Evolutionary conservation across 78 protist genomes (phyloP), one percentile per base, ranked within the genome.

Genomic region (Acrasis kona): DNA sequence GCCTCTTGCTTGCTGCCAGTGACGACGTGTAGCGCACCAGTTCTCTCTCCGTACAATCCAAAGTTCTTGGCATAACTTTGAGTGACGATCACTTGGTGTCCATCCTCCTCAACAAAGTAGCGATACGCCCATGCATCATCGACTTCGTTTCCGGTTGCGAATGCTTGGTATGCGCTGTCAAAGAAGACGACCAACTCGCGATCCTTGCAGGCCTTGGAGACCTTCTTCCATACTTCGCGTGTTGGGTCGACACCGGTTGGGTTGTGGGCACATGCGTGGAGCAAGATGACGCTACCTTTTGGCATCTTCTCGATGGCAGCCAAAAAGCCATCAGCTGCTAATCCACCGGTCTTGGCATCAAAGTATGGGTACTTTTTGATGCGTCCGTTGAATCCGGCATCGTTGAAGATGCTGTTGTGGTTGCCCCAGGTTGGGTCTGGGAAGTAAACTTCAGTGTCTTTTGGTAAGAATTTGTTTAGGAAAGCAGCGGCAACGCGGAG

Each of bases 191-290:
- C 9, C 41, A 76, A 87, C 19, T 77, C 36, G 41, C 39, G 29
- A 57, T 77, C 39, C 1, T 2, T 8, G 35, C 10, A 28, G 74
- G 19, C 79, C 10, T 41, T 39, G 27, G 8, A 2, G 5, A 80
- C 61, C 71, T 80, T 9, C 61, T 72, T 7, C 83, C 83, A 79
- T 77, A 72, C 80, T 31, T 87, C 91, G 4, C 19, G 31, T 36
- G 89, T 83, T 30, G 88, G 91, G 84, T 93, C 96, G 12, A 81
- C 79, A 34, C 96, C 96, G 29, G 96, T 93, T 31, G 96, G 96
- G 81, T 93, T 93, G 82, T 93, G 96, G 2, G 95, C 90, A 78
- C 89, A 83, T 9, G 95, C 89, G 71, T 93, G 96, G 12, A 93
- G 28, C 38, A 90, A 74, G 30, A 90, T 3, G 38, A 74, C 61